phyloP scores from a whole-genome alignment of 2,329 filamentous ascomycete species.

The Fulvia fulva region DNA sequence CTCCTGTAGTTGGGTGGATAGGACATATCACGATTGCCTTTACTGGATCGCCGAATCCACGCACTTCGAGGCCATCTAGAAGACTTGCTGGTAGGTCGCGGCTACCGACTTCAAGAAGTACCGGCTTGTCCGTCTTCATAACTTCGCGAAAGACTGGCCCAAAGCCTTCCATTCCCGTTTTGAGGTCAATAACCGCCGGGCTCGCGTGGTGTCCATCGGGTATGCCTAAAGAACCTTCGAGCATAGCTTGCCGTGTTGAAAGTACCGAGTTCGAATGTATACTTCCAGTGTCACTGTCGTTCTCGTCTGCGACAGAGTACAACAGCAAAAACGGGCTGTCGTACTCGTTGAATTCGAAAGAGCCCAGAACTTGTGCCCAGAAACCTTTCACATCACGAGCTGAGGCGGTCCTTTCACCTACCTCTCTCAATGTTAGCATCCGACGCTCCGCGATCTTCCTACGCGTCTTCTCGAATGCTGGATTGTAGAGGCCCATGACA shows the following conservation, averaged over 20 bases:
- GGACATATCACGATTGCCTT: conserved; percentile 71
- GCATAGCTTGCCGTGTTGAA: conserved; percentile 59
- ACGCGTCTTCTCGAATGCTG: conserved; percentile 75
- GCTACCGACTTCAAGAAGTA: conserved; percentile 63
- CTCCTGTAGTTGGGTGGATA: conserved; percentile 71
- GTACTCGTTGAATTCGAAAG: conserved; percentile 68
- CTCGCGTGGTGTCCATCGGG: conserved; percentile 60
- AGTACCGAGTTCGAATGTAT: conserved; percentile 64
- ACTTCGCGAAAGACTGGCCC: conserved; percentile 71
- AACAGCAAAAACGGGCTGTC: conserved; percentile 74
- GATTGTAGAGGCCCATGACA: conserved; percentile 72
- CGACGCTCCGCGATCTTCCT: conserved; percentile 73
- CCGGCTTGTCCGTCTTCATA: conserved; percentile 63
- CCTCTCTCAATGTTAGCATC: conserved; percentile 73
- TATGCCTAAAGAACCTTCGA: conserved; percentile 70
- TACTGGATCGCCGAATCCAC: conserved; percentile 68
- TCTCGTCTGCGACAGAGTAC: conserved; percentile 70
- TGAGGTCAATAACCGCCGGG: conserved; percentile 62
- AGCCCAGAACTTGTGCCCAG: conserved; percentile 66
- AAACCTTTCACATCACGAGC: conserved; percentile 71
- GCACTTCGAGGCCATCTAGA: conserved; percentile 63
- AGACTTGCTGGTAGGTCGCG: conserved; percentile 62
- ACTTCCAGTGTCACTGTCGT: conserved; percentile 67
- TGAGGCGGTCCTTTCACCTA: conserved; percentile 69
- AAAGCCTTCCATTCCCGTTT: conserved; percentile 66